A percentile compares a stretch with the other conserved stretches of the same genome.
phyloP scores from a whole-genome alignment of 2,329 filamentous ascomycete species.

The Penicillium sp. region DNA sequence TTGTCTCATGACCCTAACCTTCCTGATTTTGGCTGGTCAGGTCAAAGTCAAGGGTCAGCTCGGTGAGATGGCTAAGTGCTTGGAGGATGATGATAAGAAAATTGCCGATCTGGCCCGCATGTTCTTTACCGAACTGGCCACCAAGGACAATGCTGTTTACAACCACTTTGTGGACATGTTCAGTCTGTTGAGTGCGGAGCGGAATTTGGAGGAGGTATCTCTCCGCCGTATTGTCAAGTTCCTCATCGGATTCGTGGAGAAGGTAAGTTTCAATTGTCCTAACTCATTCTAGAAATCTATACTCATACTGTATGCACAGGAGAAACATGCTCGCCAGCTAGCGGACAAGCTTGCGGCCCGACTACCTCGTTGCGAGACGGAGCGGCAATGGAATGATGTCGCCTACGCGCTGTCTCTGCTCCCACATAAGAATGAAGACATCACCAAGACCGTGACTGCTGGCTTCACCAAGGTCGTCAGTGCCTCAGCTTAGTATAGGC shows the following conservation, averaged over 20 bases:
- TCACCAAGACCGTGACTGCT: conserved; percentile 42
- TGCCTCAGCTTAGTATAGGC: conserved; percentile 51
- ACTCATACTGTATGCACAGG: conserved; percentile 53
- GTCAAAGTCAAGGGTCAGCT: conserved; percentile 99
- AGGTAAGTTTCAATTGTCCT: conserved; percentile 60
- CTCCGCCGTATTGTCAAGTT: conserved; percentile 89
- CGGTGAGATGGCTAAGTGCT: conserved; percentile 98
- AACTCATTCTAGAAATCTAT: not conserved
- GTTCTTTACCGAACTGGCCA: conserved; percentile 98
- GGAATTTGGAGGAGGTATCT: conserved; percentile 76
- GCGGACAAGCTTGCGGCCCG: conserved; percentile 89
- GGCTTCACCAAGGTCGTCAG: conserved; percentile 66
- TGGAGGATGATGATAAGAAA: conserved; percentile 92
- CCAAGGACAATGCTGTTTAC: conserved; percentile 98
- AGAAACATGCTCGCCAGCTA: conserved; percentile 95
- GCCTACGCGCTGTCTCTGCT: conserved; percentile 86
- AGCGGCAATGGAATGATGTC: conserved; percentile 97
- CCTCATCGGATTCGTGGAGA: conserved; percentile 92
- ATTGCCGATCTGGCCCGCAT: conserved; percentile 92
- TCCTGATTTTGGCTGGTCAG: conserved; percentile 93
- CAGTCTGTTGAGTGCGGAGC: conserved; percentile 81
- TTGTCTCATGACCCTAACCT: conserved; percentile 97
- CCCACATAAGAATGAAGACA: conserved; percentile 65
- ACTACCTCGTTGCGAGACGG: conserved; percentile 80
- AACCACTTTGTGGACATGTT: conserved; percentile 99